Evolutionary conservation across 305 asterid genomes (phyloP), one percentile per base, ranked within the genome.

Genomic region (Nicotiana rustica): DNA sequence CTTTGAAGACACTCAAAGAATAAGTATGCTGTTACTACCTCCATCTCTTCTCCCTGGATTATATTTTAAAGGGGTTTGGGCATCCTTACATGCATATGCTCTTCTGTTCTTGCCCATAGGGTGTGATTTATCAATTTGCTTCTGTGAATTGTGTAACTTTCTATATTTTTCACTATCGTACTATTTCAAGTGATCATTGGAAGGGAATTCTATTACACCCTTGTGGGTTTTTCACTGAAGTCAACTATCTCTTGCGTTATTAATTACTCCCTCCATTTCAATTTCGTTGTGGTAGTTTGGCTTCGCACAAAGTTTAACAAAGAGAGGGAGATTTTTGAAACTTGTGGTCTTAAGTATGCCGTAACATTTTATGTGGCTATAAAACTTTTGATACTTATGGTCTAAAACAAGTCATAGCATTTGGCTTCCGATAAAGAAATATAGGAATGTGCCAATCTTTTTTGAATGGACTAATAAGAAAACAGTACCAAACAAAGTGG

Each of bases 11-110:
- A 15, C 47, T 38, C 62, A 49, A 49, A 5, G 25, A 52, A 75
- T 49, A 52, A 10, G 6, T 44, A 29, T 75, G 64, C 65, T 15
- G 55, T 75, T 52, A 75, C 79, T 75, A 8, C 10, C 47, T 75
- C 64, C 80, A 52, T 52, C 10, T 76, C 66, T 76, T 76, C 80
- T 52, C 15, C 66, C 66, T 76, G 56, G 80, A 35, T 17, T 67
- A 68, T 36, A 35, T 7, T 68, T 36, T 17, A 7, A 66, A 36
- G 52, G 52, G 52, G 52, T 13, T 36, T 36, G 77, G 52, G 17
- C 31, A 35, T 31, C 76, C 55, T 36, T 68, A 68, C 31, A n/a
- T 68, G 77, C 52, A 29, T 56, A 2, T 77, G 52, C 67, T 77
- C 52, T 76, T 76, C 52, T 77, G 13, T n/a, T 56, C 80, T 77